These are phyloP conservation scores for Dryas octopetala DNA, from an alignment of 306 rosid genomes.

Conservation along the genomic window DNA sequence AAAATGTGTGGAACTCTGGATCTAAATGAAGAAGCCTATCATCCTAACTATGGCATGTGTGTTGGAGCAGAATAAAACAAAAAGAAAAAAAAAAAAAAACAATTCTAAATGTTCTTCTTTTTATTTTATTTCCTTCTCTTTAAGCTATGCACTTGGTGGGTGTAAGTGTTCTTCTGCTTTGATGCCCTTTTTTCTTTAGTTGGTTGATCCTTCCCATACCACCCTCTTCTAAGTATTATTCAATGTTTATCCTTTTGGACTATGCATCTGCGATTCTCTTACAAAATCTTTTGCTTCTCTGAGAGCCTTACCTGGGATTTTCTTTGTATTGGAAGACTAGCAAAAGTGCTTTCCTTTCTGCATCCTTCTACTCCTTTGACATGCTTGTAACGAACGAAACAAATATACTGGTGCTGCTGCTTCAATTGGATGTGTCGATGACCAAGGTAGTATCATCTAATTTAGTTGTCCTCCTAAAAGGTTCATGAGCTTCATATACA, in stretches of 20 bases:
- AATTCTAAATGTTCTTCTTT: conserved; percentile 14
- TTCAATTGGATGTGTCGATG: conserved; percentile 9
- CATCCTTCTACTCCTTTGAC: conserved; percentile 24
- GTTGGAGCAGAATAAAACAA: conserved; percentile 29
- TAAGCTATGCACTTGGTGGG: conserved; percentile 12
- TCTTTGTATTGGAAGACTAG: conserved; percentile 23
- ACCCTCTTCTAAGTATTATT: conserved; percentile 19
- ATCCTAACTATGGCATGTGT: conserved; percentile 39
- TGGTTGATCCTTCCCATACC: conserved; percentile 7
- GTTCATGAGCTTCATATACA: conserved; percentile 39
- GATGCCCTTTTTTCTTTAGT: conserved; percentile 24
- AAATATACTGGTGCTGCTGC: conserved; percentile 4
- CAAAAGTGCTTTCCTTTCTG: conserved; percentile 28
- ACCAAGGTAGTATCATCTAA: conserved; percentile 31
- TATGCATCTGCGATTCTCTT: conserved; percentile 19
- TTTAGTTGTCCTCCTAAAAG: conserved; percentile 38
- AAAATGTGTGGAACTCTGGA: conserved; percentile 50
- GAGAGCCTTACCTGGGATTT: conserved; percentile 27
- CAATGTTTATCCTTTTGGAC: conserved; percentile 21
- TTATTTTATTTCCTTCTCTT: background rate
- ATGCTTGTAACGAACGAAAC: conserved; percentile 25
- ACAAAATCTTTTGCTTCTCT: conserved; percentile 19
- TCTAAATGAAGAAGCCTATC: conserved; percentile 36
- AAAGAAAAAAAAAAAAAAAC: conserved; percentile 23
- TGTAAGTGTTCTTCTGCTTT: conserved; percentile 16